Evolutionary conservation across 2,329 filamentous ascomycete species (phyloP).

Genomic region (Aspergillus sclerotialis): DNA sequence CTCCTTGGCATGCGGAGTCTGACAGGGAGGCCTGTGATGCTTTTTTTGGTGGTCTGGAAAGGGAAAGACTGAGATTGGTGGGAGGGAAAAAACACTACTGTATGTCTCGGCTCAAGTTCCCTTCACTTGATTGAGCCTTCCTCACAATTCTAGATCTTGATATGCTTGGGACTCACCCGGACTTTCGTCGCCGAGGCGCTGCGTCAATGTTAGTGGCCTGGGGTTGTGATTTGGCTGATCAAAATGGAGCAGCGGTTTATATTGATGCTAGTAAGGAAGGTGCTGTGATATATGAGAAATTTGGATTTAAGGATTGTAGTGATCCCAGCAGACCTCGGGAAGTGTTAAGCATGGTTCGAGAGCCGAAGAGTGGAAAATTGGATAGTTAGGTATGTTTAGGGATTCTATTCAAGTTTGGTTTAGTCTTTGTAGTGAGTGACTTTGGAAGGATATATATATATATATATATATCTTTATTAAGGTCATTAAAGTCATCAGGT

Average conservation of each 20-base stretch:
- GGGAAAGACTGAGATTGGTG: constrained; percentile 15
- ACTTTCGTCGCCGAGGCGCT: constrained; percentile 11
- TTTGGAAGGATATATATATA: no score
- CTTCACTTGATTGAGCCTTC: background rate
- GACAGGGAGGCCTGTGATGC: constrained; percentile 9
- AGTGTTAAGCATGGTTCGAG: background rate
- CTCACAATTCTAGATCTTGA: constrained; percentile 6
- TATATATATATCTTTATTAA: no score
- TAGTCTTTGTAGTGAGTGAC: no score
- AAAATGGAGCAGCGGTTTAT: constrained; percentile 5
- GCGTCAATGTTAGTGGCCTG: constrained; percentile 12
- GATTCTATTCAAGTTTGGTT: no score
- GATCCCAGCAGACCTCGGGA: background rate
- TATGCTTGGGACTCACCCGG: constrained; percentile 14
- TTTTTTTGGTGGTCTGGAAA: constrained; percentile 15
- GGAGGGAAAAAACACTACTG: constrained; percentile 20
- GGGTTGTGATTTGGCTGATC: constrained; percentile 11
- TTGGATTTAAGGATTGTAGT: constrained; percentile 7
- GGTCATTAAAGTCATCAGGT: no score
- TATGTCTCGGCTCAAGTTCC: no score
- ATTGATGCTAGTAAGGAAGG: constrained; percentile 8
- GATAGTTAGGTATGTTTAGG: no score
- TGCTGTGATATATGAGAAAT: constrained; percentile 7
- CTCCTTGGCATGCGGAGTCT: constrained; percentile 19
- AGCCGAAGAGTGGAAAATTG: no score